A percentile compares a stretch with the other conserved stretches of the same genome.
These are phyloP conservation scores for Acanthamoeba quina DNA, from an alignment of 208 protist species.

Conservation along the genomic window DNA sequence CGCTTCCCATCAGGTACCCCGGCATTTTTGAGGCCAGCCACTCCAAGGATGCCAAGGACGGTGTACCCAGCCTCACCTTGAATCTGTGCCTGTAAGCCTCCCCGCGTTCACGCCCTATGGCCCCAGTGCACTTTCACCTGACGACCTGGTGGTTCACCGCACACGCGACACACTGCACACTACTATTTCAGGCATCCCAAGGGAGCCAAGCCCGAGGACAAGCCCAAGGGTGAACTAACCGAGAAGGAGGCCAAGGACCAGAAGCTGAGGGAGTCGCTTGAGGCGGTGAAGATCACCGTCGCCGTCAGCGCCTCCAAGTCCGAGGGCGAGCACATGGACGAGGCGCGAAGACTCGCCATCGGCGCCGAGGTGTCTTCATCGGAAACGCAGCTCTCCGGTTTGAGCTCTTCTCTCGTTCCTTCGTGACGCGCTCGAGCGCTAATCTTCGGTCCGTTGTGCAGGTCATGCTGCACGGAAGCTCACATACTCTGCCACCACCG, in stretches of 20 bases:
- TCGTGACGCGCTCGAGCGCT: background rate
- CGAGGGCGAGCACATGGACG: background rate
- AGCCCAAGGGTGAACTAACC: background rate
- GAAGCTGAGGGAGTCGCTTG: background rate
- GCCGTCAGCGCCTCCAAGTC: background rate
- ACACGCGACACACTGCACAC: background rate
- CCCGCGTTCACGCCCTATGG: background rate
- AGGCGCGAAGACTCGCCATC: background rate
- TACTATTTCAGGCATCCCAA: background rate
- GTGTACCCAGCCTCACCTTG: background rate
- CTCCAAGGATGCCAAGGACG: background rate
- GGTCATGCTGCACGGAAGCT: slow-evolving; percentile 12
- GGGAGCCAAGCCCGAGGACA: background rate
- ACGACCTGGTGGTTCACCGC: background rate
- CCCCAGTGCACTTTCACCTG: background rate
- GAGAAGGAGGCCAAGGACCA: background rate
- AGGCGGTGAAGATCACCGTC: background rate
- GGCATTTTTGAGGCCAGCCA: background rate
- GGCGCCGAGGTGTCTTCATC: background rate
- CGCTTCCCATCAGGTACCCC: background rate
- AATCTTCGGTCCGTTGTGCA: background rate
- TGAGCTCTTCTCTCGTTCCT: background rate
- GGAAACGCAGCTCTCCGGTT: background rate
- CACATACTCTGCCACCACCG: background rate
- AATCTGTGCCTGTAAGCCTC: background rate